Evolutionary conservation across 1,139 yeast genomes (phyloP).

Genomic region (Suhomyces guaymorum): DNA sequence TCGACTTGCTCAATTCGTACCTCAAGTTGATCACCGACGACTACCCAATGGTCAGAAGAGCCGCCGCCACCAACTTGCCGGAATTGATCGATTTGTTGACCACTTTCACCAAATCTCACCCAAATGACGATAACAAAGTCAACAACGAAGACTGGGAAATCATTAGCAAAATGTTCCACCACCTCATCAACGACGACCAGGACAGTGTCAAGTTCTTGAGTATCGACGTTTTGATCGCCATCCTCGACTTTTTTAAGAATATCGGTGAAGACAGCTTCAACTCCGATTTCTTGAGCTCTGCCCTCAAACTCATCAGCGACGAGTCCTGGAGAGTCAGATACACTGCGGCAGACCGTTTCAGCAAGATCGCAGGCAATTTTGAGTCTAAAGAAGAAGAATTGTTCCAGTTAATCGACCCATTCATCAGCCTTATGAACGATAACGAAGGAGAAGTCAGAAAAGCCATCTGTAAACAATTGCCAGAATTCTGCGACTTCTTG

Average conservation of each 20-base stretch:
- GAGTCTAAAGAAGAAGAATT: slow-evolving; percentile 52
- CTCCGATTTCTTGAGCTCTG: slow-evolving; percentile 55
- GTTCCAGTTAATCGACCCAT: slow-evolving; percentile 63
- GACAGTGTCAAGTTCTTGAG: slow-evolving; percentile 92
- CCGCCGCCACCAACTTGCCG: slow-evolving; percentile 87
- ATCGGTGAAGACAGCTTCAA: slow-evolving; percentile 59
- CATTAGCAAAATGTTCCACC: slow-evolving; percentile 78
- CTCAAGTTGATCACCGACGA: slow-evolving; percentile 81
- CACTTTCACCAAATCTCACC: slow-evolving; percentile 27
- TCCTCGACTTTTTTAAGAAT: slow-evolving; percentile 61
- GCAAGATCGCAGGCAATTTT: slow-evolving; percentile 68
- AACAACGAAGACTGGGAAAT: slow-evolving; percentile 65
- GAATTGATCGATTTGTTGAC: slow-evolving; percentile 62
- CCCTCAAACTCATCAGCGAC: slow-evolving; percentile 74
- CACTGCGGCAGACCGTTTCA: slow-evolving; percentile 93
- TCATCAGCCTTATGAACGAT: slow-evolving; percentile 80
- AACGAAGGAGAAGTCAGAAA: slow-evolving; percentile 96
- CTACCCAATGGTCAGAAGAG: slow-evolving; percentile 97
- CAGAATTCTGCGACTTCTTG: slow-evolving; percentile 67
- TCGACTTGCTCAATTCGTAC: slow-evolving; percentile 65
- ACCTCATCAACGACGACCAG: slow-evolving; percentile 81
- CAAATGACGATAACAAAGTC: slow-evolving; percentile 28
- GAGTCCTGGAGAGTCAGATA: slow-evolving; percentile 98
- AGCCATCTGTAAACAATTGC: slow-evolving; percentile 89
- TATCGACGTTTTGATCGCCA: slow-evolving; percentile 80